Evolutionary conservation across 139 green algal species (phyloP).

Genomic region (Desmodesmus armatus): DNA sequence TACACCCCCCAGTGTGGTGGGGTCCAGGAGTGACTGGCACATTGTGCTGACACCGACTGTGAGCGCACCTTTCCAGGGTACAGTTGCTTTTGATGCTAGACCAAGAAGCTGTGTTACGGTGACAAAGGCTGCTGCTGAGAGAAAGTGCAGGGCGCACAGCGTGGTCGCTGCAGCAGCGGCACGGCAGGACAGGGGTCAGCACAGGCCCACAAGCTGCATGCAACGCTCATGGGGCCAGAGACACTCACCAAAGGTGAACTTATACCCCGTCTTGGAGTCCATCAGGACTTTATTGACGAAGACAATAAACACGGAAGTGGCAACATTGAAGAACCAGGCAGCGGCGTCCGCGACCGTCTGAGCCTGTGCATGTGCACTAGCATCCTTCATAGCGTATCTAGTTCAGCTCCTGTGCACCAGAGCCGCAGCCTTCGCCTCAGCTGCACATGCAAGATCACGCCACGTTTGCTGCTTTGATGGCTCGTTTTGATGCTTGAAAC

Average conservation of each 20-base stretch:
- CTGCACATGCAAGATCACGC: too few relatives aligned
- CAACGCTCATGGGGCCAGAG: neutral
- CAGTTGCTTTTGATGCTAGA: constrained; percentile 38
- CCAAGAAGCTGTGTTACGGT: constrained; percentile 51
- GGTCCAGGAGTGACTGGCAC: neutral
- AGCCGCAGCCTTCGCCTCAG: neutral
- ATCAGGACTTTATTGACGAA: constrained; percentile 80
- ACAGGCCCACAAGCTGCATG: neutral
- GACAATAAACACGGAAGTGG: constrained; percentile 66
- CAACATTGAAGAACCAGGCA: constrained; percentile 56
- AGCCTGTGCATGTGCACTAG: too few relatives aligned
- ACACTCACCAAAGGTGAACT: constrained; percentile 69
- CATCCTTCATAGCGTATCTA: neutral
- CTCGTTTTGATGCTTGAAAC: too few relatives aligned
- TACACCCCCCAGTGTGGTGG: too few relatives aligned
- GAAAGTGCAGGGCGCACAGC: constrained; percentile 72
- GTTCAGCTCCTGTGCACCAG: neutral
- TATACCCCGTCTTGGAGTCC: constrained; percentile 63
- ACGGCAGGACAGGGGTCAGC: neutral
- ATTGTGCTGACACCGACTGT: neutral
- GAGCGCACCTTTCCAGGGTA: constrained; percentile 56
- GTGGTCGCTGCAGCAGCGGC: constrained; percentile 60
- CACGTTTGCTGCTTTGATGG: too few relatives aligned
- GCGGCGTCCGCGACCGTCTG: too few relatives aligned
- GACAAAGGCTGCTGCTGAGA: constrained; percentile 51